Base-by-base conservation (phyloP, 805 yeast species). In the Maudiozyma pseudohumilis region DNA sequence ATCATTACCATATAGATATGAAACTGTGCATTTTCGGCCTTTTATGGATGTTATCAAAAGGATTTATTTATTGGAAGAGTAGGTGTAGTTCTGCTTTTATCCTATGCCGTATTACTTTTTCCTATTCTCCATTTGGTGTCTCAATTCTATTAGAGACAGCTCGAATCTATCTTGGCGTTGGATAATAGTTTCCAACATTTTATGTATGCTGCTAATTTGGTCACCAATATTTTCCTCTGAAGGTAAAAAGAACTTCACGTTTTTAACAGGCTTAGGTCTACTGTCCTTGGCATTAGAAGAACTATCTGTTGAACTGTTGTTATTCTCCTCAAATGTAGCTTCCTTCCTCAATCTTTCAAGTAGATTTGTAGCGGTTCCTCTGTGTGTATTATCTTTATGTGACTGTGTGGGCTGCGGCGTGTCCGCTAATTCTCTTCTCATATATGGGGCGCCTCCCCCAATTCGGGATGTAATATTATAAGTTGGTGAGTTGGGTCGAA, bases 221-320 rank as follows among this genome's bases (percentile, higher is more conserved):
- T 39, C 36, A n/a, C 32, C 38, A 6, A 38, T 36, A 12, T 36
- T 35, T 5, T 40, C 36, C 13, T 37, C 35, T 3, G 36, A 40
- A 6, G 55, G 52, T 18, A 48, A n/a, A 29, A 48, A 43, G 35
- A 63, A 63, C 8, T 53, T 56, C 5, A 61, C 66, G 3, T 42
- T 48, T 35, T 58, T 56, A 9, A 7, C 22, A 17, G 25, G 15
- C 8, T 31, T 31, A 15, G 20, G 11, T n/a, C 32, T 18, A 29
- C 39, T 8, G 29, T 19, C 23, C 11, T 12, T 23, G 6, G 34
- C 25, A 38, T 49, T 10, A 30, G 34, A 12, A 4, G 11, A 11
- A 6, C 20, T 17, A 4, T 5, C 31, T n/a, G n/a, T n/a, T n/a
- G n/a, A n/a, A n/a, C n/a, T n/a, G n/a, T n/a, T n/a, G n/a, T n/a